Percentiles rank a stretch among this genome's conserved stretches.
These are phyloP conservation scores for Withania somnifera DNA, from an alignment of 305 asterid genomes.

Conservation along the genomic window DNA sequence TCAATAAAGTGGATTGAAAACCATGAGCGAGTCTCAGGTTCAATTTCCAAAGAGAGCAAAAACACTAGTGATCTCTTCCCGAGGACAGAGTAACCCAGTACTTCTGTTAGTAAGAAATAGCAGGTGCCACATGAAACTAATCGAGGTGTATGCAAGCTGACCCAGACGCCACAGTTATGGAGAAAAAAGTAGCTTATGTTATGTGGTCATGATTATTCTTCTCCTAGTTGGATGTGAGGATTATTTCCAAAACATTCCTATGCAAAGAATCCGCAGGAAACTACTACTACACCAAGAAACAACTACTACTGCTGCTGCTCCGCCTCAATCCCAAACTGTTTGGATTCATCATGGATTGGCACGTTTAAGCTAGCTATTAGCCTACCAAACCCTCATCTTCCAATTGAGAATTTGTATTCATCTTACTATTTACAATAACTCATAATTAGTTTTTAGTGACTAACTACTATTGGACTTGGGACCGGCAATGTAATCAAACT, in stretches of 20 bases:
- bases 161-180: not conserved
- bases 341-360: not conserved
- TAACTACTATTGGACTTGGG: not conserved
- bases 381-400: not conserved
- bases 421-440: not conserved
- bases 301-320: not conserved
- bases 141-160: not conserved
- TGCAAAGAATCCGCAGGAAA: not conserved
- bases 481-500: not conserved
- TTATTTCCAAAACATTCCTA: not conserved
- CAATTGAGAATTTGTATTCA: not conserved
- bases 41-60: not conserved
- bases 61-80: not conserved
- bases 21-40: not conserved
- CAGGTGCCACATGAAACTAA: no score
- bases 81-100: not conserved
- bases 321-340: not conserved
- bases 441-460: not conserved
- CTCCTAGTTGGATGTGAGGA: not conserved
- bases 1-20: not conserved
- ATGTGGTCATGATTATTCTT: not conserved
- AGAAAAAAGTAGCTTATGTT: not conserved
- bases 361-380: not conserved
- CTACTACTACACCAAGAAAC: not conserved
- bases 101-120: no score